A percentile compares a stretch with the other conserved stretches of the same genome.
Conservation (phyloP, 257 asterid genomes). For the Solanum chiquidenum region DNA sequence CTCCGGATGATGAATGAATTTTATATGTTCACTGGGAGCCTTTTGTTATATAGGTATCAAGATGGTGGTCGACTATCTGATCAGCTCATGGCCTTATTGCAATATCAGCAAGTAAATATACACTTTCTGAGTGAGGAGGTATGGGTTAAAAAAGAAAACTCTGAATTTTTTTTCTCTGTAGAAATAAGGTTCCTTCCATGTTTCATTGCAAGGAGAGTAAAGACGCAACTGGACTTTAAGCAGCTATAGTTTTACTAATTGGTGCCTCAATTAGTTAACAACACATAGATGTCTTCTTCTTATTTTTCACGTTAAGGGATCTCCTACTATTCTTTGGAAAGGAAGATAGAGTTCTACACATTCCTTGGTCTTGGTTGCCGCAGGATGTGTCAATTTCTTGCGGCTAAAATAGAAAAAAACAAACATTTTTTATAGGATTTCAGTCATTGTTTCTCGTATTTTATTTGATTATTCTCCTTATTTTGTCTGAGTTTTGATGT, state of each 20-base stretch:
- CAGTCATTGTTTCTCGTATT: neutral
- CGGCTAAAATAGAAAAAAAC: neutral
- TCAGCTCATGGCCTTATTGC: constrained; percentile 97
- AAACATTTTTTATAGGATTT: neutral
- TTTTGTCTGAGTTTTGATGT: neutral
- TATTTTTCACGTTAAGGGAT: neutral
- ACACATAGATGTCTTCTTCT: neutral
- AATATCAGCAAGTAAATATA: constrained; percentile 91
- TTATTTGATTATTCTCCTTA: neutral
- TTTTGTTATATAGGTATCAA: constrained; percentile 46
- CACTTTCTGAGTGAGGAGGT: constrained; percentile 99
- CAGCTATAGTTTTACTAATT: neutral
- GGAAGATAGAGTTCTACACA: neutral
- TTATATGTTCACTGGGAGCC: neutral
- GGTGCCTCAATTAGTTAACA: neutral
- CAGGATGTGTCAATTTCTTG: neutral
- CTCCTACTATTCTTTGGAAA: neutral
- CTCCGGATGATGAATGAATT: neutral
- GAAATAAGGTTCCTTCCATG: neutral
- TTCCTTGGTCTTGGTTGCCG: neutral
- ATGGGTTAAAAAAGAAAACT: constrained; percentile 4
- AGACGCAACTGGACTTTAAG: neutral
- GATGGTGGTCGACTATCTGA: constrained; percentile 88
- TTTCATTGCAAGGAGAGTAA: neutral
- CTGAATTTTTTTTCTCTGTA: neutral